Evolutionary conservation across 2,329 filamentous ascomycete genomes (phyloP).

Genomic region (Rhexocercosporidium sp.): DNA sequence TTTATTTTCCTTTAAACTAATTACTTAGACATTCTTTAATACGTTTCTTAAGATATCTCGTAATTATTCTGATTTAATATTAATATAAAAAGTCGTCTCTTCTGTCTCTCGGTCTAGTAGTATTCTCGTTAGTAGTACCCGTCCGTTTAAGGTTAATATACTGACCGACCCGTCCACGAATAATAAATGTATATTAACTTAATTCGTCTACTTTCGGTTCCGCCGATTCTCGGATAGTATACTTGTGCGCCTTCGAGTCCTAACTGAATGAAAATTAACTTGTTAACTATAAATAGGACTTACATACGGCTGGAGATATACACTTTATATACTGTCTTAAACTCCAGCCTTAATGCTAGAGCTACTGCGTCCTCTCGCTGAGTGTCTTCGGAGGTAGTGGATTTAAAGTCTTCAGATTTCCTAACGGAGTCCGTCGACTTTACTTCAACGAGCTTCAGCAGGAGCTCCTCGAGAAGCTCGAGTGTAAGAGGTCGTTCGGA

Average conservation of each 20-base stretch:
- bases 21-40: constrained; percentile 39
- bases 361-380: constrained; percentile 15
- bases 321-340: constrained; percentile 32
- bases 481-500: neutral
- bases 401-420: constrained; percentile 4
- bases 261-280: constrained; percentile 28
- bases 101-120: constrained; percentile 15
- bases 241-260: constrained; percentile 36
- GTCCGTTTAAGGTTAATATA: neutral
- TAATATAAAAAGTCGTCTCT: constrained; percentile 31
- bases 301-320: constrained; percentile 20
- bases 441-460: neutral
- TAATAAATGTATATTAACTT: constrained; percentile 27
- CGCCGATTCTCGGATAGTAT: constrained; percentile 37
- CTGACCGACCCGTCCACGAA: constrained; percentile 22
- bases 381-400: neutral
- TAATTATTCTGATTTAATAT: constrained; percentile 43
- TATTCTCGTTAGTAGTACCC: neutral
- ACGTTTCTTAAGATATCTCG: constrained; percentile 42
- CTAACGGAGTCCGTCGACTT: neutral
- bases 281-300: neutral
- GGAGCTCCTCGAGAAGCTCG: neutral
- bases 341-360: constrained; percentile 27
- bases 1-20: constrained; percentile 39
- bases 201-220: constrained; percentile 21